Evolutionary conservation across 2,329 filamentous ascomycete genomes (phyloP), one percentile per base, ranked within the genome.

Genomic region (Metarhizium humberi): DNA sequence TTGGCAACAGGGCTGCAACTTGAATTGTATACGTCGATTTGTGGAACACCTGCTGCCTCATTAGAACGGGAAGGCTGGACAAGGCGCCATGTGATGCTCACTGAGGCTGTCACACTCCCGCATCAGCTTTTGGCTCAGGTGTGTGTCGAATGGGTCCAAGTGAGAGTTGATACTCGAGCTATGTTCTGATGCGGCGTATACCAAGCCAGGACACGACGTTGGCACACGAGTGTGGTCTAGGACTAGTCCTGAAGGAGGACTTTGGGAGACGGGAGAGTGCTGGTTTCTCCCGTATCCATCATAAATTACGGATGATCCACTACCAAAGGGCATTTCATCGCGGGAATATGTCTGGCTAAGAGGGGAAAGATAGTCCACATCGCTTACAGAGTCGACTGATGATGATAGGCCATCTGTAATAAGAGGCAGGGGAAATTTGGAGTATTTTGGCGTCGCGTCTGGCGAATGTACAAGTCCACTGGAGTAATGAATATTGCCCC

Each of bases 361-460:
- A 8, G 82, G 81, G 3, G 82, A 85, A 62, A 82, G 69, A 62
- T 85, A 85, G 63, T 85, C 81, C 56, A 80, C 76, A 30, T 85
- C 82, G 64, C 80, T 84, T 55, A 85, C 73, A 2, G 81, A 79
- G 60, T 84, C 81, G 55, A 82, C 73, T 0, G 79, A 80, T 0
- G 78, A 75, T 1, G 79, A 78, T 34, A 82, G 71, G 49, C 75
- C 72, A 34, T 80, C 78, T 52, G 71, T 71, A 58, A 79, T 69
- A 51, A 78, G 74, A 58, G 77, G 71, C 57, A 75, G 65, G 46
- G 73, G 67, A 58, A 77, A 69, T 60, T 76, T 74, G 60, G 73
- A 68, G 62, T 75, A 78, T 56, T 73, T 75, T 11, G 73, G 64
- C 16, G 60, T 64, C 25, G 60, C 62, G 38, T 68, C 67, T 6